Evolutionary conservation across 228 moss, liverwort and hornwort species (phyloP).

Genomic region (Sphagnum magellanicum): DNA sequence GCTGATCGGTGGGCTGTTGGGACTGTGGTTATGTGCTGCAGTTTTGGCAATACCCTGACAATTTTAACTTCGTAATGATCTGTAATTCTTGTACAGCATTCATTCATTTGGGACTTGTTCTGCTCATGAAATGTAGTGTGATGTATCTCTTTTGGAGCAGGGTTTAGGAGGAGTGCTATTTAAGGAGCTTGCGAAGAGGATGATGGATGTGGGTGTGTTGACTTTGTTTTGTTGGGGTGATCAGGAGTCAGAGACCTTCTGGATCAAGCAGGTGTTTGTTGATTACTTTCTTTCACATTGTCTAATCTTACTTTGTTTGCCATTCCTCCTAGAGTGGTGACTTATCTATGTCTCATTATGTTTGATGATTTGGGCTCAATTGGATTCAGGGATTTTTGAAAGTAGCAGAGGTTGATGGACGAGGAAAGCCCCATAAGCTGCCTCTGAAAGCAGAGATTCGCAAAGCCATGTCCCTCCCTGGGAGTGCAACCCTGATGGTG

Average conservation of each 20-base stretch:
- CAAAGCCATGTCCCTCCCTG: constrained; percentile 76
- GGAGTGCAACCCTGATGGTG: constrained; percentile 79
- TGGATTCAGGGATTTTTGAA: constrained; percentile 61
- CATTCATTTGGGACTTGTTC: neutral
- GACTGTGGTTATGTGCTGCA: neutral
- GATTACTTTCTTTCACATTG: neutral
- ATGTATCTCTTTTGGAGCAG: constrained; percentile 18
- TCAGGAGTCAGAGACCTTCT: constrained; percentile 71
- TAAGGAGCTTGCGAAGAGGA: constrained; percentile 57
- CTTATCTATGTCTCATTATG: too few species aligned
- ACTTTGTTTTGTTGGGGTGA: constrained; percentile 89
- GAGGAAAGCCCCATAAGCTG: constrained; percentile 69
- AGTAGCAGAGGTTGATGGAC: constrained; percentile 78
- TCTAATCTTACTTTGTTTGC: neutral
- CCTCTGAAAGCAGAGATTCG: constrained; percentile 67
- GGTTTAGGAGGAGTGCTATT: constrained; percentile 54
- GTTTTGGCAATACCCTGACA: neutral
- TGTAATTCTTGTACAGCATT: neutral
- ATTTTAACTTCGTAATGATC: neutral
- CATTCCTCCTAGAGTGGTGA: too few species aligned
- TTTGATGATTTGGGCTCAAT: too few species aligned
- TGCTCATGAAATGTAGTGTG: neutral
- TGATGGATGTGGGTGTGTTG: constrained; percentile 63
- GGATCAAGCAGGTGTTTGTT: constrained; percentile 53
- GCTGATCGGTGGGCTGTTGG: neutral